Evolutionary conservation across 306 rosid genomes (phyloP).

Genomic region (Cicer cuneatum): DNA sequence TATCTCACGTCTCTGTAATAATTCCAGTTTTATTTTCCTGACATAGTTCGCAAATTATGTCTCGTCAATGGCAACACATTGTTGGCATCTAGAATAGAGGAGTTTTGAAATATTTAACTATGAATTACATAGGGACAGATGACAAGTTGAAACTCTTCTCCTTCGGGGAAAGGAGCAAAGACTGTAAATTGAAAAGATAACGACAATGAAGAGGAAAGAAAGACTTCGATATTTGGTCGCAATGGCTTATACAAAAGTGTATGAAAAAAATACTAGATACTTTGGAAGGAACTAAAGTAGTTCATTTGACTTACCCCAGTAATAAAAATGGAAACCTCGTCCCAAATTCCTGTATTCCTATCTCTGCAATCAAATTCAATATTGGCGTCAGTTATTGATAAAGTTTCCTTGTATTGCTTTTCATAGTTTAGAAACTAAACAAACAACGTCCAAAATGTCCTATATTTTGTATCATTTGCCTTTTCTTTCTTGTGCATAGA

Average conservation of each 20-base stretch:
- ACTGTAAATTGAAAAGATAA: neutral
- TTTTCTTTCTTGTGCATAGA: neutral
- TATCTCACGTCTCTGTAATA: conserved; percentile 22
- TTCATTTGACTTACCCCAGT: conserved; percentile 76
- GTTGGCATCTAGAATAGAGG: neutral
- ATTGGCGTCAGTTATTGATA: conserved; percentile 32
- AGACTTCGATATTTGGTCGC: neutral
- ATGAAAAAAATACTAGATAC: neutral
- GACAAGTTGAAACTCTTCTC: neutral
- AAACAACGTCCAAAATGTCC: neutral
- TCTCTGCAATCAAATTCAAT: conserved; percentile 67
- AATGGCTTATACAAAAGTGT: conserved; percentile 16
- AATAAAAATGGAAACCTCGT: conserved; percentile 76
- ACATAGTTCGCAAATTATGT: neutral
- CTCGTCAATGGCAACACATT: neutral
- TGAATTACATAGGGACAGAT: conserved; percentile 33
- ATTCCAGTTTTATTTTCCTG: conserved; percentile 30
- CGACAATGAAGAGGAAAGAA: conserved; percentile 10
- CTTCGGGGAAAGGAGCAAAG: conserved; percentile 7
- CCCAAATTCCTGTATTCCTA: conserved; percentile 99
- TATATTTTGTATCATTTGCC: conserved; percentile 18
- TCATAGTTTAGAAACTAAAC: conserved; percentile 34
- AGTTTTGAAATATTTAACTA: neutral
- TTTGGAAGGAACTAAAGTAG: conserved; percentile 38
- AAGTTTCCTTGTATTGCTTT: conserved; percentile 23